Evolutionary conservation across 2,329 filamentous ascomycete genomes (phyloP).

Genomic region (Magnaporthales sp.): DNA sequence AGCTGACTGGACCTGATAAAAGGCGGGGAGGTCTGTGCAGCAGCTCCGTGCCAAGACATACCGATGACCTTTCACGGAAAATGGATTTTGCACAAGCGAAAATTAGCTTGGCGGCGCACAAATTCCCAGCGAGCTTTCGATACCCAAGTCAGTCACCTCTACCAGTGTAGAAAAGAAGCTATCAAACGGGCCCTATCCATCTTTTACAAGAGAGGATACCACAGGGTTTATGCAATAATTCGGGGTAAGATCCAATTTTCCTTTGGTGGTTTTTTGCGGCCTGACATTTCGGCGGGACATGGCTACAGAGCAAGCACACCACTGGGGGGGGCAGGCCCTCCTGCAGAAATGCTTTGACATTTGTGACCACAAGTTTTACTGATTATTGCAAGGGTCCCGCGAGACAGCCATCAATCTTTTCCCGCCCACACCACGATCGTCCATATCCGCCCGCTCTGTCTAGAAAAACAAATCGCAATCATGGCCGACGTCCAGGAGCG

Average conservation of each 20-base stretch:
- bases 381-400: not conserved
- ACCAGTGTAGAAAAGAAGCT: not conserved
- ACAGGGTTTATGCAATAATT: constrained; percentile 1
- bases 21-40: constrained; percentile 1
- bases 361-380: constrained; percentile 1
- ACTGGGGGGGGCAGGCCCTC: not conserved
- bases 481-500: constrained; percentile 51
- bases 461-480: constrained; percentile 12
- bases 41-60: not conserved
- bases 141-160: not conserved
- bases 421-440: not conserved
- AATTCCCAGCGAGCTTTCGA: constrained; percentile 4
- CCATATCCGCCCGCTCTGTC: not conserved
- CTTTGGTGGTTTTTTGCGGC: not conserved
- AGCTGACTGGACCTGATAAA: not conserved
- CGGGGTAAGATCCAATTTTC: constrained; percentile 3
- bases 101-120: constrained; percentile 8
- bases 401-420: not conserved
- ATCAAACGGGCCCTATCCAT: not conserved
- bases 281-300: not conserved
- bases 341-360: not conserved
- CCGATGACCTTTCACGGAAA: constrained; percentile 5
- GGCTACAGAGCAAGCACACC: not conserved
- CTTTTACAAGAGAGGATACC: not conserved
- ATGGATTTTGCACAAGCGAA: constrained; percentile 10